Base-by-base conservation (phyloP, 2,329 filamentous ascomycete genomes). In the Curvularia lunata region DNA sequence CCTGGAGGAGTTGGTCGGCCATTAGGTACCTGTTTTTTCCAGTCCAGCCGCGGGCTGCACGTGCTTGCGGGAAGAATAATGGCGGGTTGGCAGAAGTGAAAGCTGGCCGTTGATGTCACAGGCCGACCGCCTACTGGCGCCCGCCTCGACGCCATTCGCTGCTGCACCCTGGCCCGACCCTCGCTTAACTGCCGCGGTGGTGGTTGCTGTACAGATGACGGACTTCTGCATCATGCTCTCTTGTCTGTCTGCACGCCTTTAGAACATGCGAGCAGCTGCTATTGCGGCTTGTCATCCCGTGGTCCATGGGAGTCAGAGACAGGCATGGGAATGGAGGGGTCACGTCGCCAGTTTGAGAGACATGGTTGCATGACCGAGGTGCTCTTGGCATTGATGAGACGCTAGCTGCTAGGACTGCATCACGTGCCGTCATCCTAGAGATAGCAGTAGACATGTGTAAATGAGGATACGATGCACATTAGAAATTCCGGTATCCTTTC, bases 401-500 rank as follows among this genome's bases (percentile, higher is more conserved):
- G 52, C 48, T 38, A n/a, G 25, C 21, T 43, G 25, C 25, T 27
- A 27, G 5, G 41, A 27, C 12, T 16, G 23, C n/a, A 27, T 43
- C 41, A 43, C 41, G 41, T 43, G 41, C 3, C 16, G 5, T 43
- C 21, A 37, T n/a, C 34, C 34, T 42, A 4, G 5, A 42, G 9
- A 23, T 4, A 8, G 12, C 2, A 4, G 10, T 42, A 46, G 18
- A 46, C 41, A 34, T 10, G 13, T 27, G 13, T n/a, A 32, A 19
- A 12, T 21, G 25, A 12, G 18, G 21, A 4, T 10, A 38, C 10
- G 3, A 9, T 27, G 1, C 32, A 34, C 5, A 34, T 34, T 28
- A 83, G 59, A 83, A 83, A 48, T 80, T 70, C 60, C 81, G 70
- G 64, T 72, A 78, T 9, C 80, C 81, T 52, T 79, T 75, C 1